Base-by-base conservation (phyloP, 768 basidiomycete genomes). In the Neoboletus subvelutipes region DNA sequence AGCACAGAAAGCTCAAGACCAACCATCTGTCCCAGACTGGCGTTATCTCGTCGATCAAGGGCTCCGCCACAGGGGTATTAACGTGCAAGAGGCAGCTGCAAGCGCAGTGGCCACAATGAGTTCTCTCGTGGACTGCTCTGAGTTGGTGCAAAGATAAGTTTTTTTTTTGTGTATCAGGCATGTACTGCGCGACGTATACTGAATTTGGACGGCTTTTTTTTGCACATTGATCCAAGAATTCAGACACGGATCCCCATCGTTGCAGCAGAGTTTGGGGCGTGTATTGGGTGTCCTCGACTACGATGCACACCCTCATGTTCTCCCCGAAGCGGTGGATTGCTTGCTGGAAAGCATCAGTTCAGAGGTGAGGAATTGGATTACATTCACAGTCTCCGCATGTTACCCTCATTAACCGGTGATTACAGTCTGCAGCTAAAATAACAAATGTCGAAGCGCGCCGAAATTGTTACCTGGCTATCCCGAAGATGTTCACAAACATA, bases 21-120 rank as follows among this genome's bases (percentile, higher is more conserved):
- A 67, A 41, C 75, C 81, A 13, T 73, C 76, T 39, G 77, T 81
- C 17, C 80, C 84, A 4, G 72, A 78, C 56, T 95, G 92, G 92
- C 76, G 77, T 52, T 75, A 79, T 41, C 74, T 96, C 41, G 72
- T 94, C 39, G 86, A 94, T 64, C 75, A 80, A 53, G 84, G 86
- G 18, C 75, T 95, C 56, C 89, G 86, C 71, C 86, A 91, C 67
- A 78, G 85, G 57, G 81, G 74, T 45, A 64, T 68, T 2, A 65
- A 71, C 17, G 90, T 90, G 4, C 95, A 95, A 72, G 85, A 90
- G 62, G 84, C 87, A 9, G 91, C 88, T 34, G 88, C 92, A 13
- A 71, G 68, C 26, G 87, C 90, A 7, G 80, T 92, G 76, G 80
- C 81, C 4, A 71, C 79, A n/a, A 73, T 91, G 55, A 94, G 92